Evolutionary conservation across 805 yeast species (phyloP).

Genomic region (Zygosaccharomyces pseudorouxii): DNA sequence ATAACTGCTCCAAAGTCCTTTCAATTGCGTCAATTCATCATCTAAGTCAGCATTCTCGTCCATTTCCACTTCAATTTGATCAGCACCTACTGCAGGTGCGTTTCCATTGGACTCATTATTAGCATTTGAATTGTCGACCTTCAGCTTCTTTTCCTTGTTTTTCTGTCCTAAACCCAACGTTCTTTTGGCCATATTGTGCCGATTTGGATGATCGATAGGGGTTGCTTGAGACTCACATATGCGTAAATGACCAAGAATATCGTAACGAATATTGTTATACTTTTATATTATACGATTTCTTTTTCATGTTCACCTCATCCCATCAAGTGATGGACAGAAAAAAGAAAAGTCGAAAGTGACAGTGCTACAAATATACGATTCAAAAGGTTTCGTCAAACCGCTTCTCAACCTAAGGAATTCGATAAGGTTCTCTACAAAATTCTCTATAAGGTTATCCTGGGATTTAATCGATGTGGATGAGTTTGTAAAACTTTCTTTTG

Average conservation of each 20-base stretch:
- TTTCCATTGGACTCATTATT: constrained; percentile 16
- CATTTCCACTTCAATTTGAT: constrained; percentile 59
- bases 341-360: neutral
- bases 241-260: neutral
- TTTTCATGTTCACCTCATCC: constrained; percentile 3
- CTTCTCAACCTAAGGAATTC: too few relatives aligned
- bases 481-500: too few relatives aligned
- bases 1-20: constrained; percentile 68
- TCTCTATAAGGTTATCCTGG: too few relatives aligned
- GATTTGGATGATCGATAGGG: neutral
- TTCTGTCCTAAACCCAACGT: constrained; percentile 59
- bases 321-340: constrained; percentile 5
- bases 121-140: constrained; percentile 15
- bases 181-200: constrained; percentile 53
- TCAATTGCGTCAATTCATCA: constrained; percentile 73
- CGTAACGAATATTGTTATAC: neutral
- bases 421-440: too few relatives aligned
- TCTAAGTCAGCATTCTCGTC: constrained; percentile 66
- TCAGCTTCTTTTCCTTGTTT: constrained; percentile 41
- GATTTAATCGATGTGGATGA: too few relatives aligned
- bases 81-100: constrained; percentile 27
- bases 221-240: neutral
- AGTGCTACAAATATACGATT: neutral
- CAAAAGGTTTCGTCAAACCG: too few relatives aligned
- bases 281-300: constrained; percentile 5